Conservation (phyloP, 805 yeast genomes). For the Kuraishia floccosa region DNA sequence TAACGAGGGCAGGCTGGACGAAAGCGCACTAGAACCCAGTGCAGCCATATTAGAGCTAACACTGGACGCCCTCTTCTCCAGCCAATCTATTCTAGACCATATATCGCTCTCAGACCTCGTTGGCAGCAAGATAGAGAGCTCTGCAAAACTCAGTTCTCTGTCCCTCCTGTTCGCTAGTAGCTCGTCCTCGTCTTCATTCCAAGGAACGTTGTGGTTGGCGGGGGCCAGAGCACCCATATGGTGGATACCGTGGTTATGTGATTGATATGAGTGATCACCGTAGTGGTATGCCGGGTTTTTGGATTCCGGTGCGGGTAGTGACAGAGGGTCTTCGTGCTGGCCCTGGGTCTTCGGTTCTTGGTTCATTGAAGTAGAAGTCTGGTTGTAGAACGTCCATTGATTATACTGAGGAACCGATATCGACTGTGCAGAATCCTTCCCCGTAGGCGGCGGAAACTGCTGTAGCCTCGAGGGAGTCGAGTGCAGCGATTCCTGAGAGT, state of each 20-base stretch:
- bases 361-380: conserved; percentile 1
- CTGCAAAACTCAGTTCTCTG: conserved; percentile 57
- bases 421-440: not conserved
- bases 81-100: conserved; percentile 41
- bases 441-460: conserved; percentile 2
- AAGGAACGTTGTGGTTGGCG: conserved; percentile 19
- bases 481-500: conserved; percentile 4
- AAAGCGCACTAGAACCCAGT: not conserved
- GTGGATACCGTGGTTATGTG: not conserved
- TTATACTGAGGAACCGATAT: conserved; percentile 1
- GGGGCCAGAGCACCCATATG: conserved; percentile 3
- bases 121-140: conserved; percentile 63
- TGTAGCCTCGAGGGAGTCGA: conserved; percentile 8
- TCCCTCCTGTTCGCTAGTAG: conserved; percentile 40
- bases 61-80: conserved; percentile 16
- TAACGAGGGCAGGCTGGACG: not conserved
- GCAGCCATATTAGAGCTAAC: not conserved
- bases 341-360: not conserved
- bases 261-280: not conserved
- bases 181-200: conserved; percentile 67
- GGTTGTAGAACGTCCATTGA: conserved; percentile 4
- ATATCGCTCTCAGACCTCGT: conserved; percentile 69
- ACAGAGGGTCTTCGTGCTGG: not conserved
- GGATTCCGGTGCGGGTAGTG: not conserved
- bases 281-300: not conserved